Evolutionary conservation across 345 rosid genomes (phyloP).

Genomic region (Clausena lansium): DNA sequence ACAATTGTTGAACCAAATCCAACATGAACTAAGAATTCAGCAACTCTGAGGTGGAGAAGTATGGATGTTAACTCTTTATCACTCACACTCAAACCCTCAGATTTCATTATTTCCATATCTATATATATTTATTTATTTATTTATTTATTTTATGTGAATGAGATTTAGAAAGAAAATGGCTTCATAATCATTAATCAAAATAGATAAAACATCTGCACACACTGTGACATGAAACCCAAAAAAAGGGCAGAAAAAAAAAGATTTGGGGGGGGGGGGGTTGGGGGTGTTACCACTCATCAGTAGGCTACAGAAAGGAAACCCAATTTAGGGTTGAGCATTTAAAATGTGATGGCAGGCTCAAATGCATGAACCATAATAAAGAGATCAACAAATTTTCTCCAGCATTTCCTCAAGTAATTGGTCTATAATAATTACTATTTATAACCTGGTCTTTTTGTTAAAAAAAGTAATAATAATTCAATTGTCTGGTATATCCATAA

Average conservation of each 20-base stretch:
- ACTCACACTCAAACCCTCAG: neutral
- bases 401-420: neutral
- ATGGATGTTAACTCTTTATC: neutral
- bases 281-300: too few relatives aligned
- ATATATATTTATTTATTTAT: too few relatives aligned
- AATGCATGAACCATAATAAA: neutral
- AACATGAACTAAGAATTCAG: neutral
- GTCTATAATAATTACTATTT: neutral
- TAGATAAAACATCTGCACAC: neutral
- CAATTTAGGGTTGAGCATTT: slow-evolving; percentile 6
- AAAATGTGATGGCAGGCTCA: neutral
- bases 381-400: neutral
- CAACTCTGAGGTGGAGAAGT: slow-evolving; percentile 5
- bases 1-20: slow-evolving; percentile 5
- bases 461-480: neutral
- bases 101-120: neutral
- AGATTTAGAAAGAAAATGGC: neutral
- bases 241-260: too few relatives aligned
- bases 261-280: too few relatives aligned
- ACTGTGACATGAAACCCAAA: neutral
- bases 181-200: neutral
- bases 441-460: neutral
- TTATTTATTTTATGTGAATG: neutral
- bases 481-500: too few relatives aligned
- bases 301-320: neutral